These are phyloP conservation scores for Aspergillus sp. DNA, from an alignment of 2,329 filamentous ascomycete genomes.

Conservation along the genomic window DNA sequence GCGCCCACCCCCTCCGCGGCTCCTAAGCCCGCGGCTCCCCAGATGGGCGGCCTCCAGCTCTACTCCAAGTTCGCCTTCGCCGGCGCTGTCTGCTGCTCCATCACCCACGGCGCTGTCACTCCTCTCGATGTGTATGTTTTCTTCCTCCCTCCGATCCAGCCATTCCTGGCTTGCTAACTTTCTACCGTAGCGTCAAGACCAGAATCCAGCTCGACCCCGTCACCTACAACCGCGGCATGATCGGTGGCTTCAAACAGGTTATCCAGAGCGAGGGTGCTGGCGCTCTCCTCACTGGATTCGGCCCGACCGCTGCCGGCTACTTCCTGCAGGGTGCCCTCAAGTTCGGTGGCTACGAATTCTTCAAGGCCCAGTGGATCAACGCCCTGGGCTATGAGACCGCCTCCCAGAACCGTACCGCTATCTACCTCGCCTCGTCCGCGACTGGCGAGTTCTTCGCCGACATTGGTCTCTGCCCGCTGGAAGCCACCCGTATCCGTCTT, in stretches of 20 bases:
- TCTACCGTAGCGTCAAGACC: conserved; percentile 70
- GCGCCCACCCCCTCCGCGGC: conserved; percentile 28
- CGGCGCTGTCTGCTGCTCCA: conserved; percentile 93
- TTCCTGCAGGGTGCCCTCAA: conserved; percentile 92
- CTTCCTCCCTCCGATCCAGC: conserved; percentile 12
- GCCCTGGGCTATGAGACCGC: conserved; percentile 67
- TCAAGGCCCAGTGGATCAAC: conserved; percentile 88
- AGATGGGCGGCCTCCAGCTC: conserved; percentile 55
- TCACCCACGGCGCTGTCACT: conserved; percentile 94
- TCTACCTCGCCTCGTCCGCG: conserved; percentile 63
- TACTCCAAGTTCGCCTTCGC: conserved; percentile 97
- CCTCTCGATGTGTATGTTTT: conserved; percentile 96
- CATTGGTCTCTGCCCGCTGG: conserved; percentile 72
- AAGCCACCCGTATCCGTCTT: conserved; percentile 88
- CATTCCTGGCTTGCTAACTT: not conserved
- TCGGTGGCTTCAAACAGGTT: conserved; percentile 80
- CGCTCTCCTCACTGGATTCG: conserved; percentile 75
- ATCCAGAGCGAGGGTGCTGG: conserved; percentile 74
- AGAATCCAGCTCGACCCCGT: conserved; percentile 84
- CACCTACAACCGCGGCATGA: conserved; percentile 80
- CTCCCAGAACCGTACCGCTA: conserved; percentile 66
- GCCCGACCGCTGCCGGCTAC: conserved; percentile 80
- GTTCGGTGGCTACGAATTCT: conserved; percentile 91
- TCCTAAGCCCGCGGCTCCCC: conserved; percentile 25
- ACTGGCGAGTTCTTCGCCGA: conserved; percentile 55